phyloP scores from a whole-genome alignment of 345 rosid genomes.

The Eucalyptus sideroxylon region DNA sequence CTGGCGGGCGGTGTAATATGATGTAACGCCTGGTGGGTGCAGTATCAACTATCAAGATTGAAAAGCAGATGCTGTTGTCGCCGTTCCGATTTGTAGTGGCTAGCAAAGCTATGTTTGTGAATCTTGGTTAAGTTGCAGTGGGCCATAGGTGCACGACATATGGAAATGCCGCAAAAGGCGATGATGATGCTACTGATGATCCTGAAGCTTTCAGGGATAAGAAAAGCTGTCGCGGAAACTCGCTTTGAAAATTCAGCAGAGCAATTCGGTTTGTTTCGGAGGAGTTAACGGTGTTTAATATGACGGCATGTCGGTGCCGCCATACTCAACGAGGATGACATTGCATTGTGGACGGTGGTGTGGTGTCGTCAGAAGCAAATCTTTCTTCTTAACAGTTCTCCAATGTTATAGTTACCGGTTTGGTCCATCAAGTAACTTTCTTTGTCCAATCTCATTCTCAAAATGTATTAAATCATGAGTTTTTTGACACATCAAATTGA shows the following conservation, averaged over 20 bases:
- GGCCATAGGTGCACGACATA: not conserved
- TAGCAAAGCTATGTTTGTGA: not conserved
- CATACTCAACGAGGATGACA: rapidly evolving
- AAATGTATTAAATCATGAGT: not conserved
- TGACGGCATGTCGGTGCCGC: not conserved
- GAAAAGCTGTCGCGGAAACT: not conserved
- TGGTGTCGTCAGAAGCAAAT: not conserved
- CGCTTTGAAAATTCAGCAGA: not conserved
- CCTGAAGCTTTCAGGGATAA: not conserved
- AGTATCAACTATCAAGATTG: not conserved
- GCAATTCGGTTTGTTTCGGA: not conserved
- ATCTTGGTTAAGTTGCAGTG: not conserved
- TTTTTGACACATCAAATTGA: not conserved
- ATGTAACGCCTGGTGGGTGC: not conserved
- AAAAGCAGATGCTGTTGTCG: not conserved
- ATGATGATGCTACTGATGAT: not conserved
- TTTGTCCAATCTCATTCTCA: not conserved
- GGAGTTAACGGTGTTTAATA: not conserved
- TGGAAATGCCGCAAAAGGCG: not conserved
- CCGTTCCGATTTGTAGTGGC: not conserved
- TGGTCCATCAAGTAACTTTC: not conserved
- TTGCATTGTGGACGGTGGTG: not conserved
- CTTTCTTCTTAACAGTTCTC: not conserved
- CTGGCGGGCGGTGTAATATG: not conserved
- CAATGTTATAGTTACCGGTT: not conserved